phyloP scores from a whole-genome alignment of 192 early-diverging fungal species.

The Coemansia sp. region DNA sequence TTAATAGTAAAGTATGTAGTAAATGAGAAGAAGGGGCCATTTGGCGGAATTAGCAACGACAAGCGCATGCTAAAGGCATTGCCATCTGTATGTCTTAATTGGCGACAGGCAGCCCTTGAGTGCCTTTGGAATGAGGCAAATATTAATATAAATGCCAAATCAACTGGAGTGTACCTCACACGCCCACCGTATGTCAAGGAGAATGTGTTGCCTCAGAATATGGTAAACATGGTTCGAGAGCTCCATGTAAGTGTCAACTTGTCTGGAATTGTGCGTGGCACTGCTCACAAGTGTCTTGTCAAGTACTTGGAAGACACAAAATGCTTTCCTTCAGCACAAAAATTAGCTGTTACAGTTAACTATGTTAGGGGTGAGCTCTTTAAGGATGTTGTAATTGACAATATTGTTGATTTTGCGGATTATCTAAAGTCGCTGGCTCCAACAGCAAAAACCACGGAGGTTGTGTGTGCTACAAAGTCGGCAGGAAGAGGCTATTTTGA shows the following conservation, averaged over 20 bases:
- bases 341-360: too few relatives aligned
- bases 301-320: neutral
- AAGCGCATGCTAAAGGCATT: neutral
- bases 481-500: neutral
- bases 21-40: neutral
- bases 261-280: neutral
- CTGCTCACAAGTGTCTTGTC: neutral
- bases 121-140: neutral
- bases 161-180: too few relatives aligned
- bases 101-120: neutral
- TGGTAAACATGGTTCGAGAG: accelerated
- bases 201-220: too few relatives aligned
- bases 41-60: neutral
- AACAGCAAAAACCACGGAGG: too few relatives aligned
- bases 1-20: too few relatives aligned
- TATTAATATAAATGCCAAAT: neutral
- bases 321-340: too few relatives aligned
- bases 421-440: too few relatives aligned
- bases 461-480: neutral
- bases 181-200: too few relatives aligned
- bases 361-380: too few relatives aligned
- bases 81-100: neutral
- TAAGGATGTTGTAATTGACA: too few relatives aligned
- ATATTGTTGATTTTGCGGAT: too few relatives aligned
- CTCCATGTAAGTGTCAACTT: neutral